These are phyloP conservation scores for Lentinula aciculospora DNA, from an alignment of 768 basidiomycete genomes.

Conservation along the genomic window DNA sequence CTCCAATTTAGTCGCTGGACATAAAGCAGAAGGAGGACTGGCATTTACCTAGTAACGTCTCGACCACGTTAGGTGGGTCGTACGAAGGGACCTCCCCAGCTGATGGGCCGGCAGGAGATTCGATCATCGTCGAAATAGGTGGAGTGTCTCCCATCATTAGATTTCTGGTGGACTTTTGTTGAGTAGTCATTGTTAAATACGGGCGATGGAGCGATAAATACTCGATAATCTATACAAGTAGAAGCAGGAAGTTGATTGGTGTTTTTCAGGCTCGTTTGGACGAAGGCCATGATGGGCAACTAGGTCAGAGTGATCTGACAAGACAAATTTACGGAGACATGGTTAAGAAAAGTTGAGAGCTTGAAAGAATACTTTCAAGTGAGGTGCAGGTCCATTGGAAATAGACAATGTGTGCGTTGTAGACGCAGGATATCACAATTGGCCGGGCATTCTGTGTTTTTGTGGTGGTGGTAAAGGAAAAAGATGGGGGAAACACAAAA, in stretches of 20 bases:
- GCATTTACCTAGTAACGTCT: conserved; percentile 9
- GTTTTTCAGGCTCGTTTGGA: conserved; percentile 49
- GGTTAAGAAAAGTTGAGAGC: conserved; percentile 42
- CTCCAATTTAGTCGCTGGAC: background rate
- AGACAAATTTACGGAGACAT: conserved; percentile 58
- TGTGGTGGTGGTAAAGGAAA: background rate
- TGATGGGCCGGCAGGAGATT: conserved; percentile 1
- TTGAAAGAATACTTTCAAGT: conserved; percentile 45
- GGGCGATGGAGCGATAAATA: conserved; percentile 48
- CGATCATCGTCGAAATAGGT: conserved; percentile 3
- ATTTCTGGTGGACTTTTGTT: conserved; percentile 30
- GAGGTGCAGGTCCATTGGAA: conserved; percentile 29
- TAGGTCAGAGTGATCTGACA: conserved; percentile 54
- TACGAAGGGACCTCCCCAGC: conserved; percentile 17
- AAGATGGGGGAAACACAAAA: background rate
- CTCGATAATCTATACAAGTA: conserved; percentile 32
- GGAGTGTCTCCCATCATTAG: background rate
- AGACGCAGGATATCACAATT: conserved; percentile 45
- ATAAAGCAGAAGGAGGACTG: background rate
- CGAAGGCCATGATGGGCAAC: conserved; percentile 80
- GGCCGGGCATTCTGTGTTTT: conserved; percentile 35
- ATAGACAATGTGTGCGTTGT: conserved; percentile 27
- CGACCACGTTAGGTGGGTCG: conserved; percentile 3
- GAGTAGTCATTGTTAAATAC: conserved; percentile 65
- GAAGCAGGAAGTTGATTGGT: conserved; percentile 30